Base-by-base conservation (phyloP, 805 yeast species). In the Wickerhamomyces sydowiorum region DNA sequence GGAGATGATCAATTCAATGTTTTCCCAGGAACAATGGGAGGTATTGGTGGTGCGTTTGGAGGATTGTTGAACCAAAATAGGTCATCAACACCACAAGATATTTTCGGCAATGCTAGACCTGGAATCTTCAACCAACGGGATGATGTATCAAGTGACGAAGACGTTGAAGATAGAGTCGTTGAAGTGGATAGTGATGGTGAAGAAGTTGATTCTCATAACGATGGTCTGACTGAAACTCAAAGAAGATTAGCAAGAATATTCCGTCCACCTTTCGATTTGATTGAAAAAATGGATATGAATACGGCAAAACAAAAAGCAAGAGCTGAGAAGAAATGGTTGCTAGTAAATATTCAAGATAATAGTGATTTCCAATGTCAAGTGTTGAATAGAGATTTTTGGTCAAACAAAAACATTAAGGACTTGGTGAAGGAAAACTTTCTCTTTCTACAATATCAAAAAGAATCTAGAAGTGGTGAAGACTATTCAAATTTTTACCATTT, bases 301-400 rank as follows among this genome's bases (percentile, higher is more conserved):
- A 67, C 57, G 1, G 98, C 98, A 2, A 86, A 81, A 50, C 49
- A 54, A 2, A 69, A 72, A 46, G 97, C 95, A 2, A 73, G 82
- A 43, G 63, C 61, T 25, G 72, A 69, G 44, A 68, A 76, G 40
- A 86, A 82, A 62, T 90, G 97, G 96, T 73, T 93, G 7, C 65
- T 93, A 52, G 73, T 93, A 20, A 93, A 93, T 59, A 78, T 93
- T 38, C 99, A 93, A 61, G 95, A 91, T 54, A 67, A 79, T 21
- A 69, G 85, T 1, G 93, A 87, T 56, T 93, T 93, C 57, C 78
- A 78, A 50, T 90, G 97, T 56, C 98, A 91, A 59, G 81, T 85
- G 25, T 65, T 93, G 41, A 93, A 93, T 61, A 75, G 99, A 46
- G 99, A 93, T 62, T 79, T 93, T 47, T 93, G 98, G 98, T 78